Conservation (phyloP, 805 yeast species). For the Pichia thaimueangensis region DNA sequence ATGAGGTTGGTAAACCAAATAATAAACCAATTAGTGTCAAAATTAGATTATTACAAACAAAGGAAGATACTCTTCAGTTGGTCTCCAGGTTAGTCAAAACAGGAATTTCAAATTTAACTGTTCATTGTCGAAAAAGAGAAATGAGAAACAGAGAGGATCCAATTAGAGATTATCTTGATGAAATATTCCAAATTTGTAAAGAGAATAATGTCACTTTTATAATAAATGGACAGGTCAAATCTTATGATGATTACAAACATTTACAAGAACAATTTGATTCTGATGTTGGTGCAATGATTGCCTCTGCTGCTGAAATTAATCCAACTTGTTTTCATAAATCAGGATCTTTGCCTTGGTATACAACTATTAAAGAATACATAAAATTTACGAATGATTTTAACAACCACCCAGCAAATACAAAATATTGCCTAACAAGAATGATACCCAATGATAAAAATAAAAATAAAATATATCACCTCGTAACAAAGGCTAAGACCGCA, state of each 20-base stretch:
- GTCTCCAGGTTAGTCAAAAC: slow-evolving; percentile 58
- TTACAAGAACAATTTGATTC: slow-evolving; percentile 49
- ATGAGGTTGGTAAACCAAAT: slow-evolving; percentile 71
- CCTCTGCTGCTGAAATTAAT: slow-evolving; percentile 81
- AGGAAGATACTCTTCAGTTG: slow-evolving; percentile 52
- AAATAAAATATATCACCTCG: slow-evolving; percentile 44
- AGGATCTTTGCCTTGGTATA: slow-evolving; percentile 47
- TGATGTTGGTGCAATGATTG: slow-evolving; percentile 88
- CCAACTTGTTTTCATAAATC: slow-evolving; percentile 61
- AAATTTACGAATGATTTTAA: slow-evolving; percentile 47
- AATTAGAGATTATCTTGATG: slow-evolving; percentile 58
- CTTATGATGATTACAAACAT: slow-evolving; percentile 45
- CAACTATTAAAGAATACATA: slow-evolving; percentile 49
- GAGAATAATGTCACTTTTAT: slow-evolving; percentile 62
- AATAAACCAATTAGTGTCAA: slow-evolving; percentile 84
- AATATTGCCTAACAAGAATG: slow-evolving; percentile 72
- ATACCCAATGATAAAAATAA: slow-evolving; percentile 42
- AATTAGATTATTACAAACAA: slow-evolving; percentile 67
- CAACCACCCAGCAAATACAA: slow-evolving; percentile 66
- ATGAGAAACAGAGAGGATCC: slow-evolving; percentile 89
- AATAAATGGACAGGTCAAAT: slow-evolving; percentile 71
- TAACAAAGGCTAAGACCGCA: slow-evolving; percentile 50
- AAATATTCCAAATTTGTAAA: slow-evolving; percentile 55
- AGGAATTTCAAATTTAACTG: slow-evolving; percentile 79
- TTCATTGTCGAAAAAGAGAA: slow-evolving; percentile 83